Evolutionary conservation across 2,329 filamentous ascomycete species (phyloP), one percentile per base, ranked within the genome.

Genomic region (Arthrinium phaeospermum): DNA sequence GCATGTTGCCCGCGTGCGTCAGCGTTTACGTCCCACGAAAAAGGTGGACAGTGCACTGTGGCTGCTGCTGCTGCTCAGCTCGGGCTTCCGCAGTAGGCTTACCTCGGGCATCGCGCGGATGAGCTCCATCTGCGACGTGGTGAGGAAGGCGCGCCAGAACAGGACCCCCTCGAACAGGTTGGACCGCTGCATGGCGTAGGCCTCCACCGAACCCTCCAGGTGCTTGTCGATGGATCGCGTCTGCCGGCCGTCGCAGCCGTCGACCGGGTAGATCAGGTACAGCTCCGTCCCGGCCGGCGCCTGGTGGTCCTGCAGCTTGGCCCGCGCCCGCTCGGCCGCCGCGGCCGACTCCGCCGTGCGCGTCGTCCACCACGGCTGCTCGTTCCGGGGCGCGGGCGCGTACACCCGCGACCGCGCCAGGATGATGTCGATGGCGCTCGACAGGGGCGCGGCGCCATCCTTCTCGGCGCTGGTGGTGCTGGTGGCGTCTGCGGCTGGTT

Each of bases 361-460:
- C 53, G 53, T 61, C 16, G 30, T 37, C 53, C 53, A 61, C 53
- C 53, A 61, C 16, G 53, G 53, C 53, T 57, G 14, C 14, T 57
- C 30, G 27, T 34, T 57, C 16, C 30, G 30, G 1, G 27, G 51
- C 30, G 34, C 3, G 16, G 53, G 53, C 7, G 30, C 53, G 19
- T 61, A 61, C 6, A 34, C 30, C 30, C 53, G 16, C 30, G 53
- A 61, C 27, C 53, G 53, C 53, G 53, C 53, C 53, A 61, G 53
- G 30, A 61, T 61, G 53, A 61, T 61, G 53, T 61, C 19, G 53
- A 61, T 61, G 53, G 53, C 53, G 53, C 19, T 37, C 6, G 53
- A 61, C 30, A 61, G 53, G 14, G 53, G 53, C 27, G 37, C 37
- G 6, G 8, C 16, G 6, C 12, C 53, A 16, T 61, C 30, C 30